These are phyloP conservation scores for Podospora pseudoanserina DNA, from an alignment of 495 filamentous ascomycete species.

Conservation along the genomic window DNA sequence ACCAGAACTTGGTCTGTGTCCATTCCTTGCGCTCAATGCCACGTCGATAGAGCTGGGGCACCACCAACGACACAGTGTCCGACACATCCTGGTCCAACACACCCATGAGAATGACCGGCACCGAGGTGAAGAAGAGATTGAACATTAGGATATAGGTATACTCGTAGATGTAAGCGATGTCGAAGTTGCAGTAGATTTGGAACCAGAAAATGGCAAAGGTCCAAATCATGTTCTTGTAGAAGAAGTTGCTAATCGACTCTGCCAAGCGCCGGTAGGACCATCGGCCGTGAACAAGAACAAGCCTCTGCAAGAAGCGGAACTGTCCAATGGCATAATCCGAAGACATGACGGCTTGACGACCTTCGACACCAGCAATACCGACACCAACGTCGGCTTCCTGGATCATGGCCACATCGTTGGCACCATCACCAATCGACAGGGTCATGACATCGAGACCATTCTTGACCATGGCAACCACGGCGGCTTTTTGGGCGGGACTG, in stretches of 20 bases:
- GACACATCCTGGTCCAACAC: constrained; percentile 96
- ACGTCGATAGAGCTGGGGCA: constrained; percentile 91
- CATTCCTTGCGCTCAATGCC: constrained; percentile 97
- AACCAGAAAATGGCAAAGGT: constrained; percentile 98
- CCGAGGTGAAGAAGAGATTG: constrained; percentile 95
- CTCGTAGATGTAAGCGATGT: constrained; percentile 93
- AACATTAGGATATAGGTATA: constrained; percentile 96
- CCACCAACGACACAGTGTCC: constrained; percentile 87
- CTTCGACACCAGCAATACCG: constrained; percentile 96
- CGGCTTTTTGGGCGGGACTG: constrained; percentile 93
- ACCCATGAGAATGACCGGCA: constrained; percentile 94
- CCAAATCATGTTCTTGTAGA: constrained; percentile 99
- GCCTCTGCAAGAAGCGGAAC: constrained; percentile 87
- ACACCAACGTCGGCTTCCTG: constrained; percentile 98
- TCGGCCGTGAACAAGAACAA: constrained; percentile 91
- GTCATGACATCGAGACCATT: constrained; percentile 94
- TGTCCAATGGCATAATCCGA: constrained; percentile 98
- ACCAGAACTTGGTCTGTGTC: constrained; percentile 98
- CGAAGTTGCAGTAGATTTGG: constrained; percentile 91
- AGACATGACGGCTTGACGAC: constrained; percentile 96
- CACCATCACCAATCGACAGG: constrained; percentile 92
- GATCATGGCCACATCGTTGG: constrained; percentile 99
- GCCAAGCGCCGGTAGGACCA: constrained; percentile 93
- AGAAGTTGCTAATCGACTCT: constrained; percentile 97
- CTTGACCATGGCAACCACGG: constrained; percentile 94